Base-by-base conservation (phyloP, 2,329 filamentous ascomycete species). In the Chaetothyriales sp. region DNA sequence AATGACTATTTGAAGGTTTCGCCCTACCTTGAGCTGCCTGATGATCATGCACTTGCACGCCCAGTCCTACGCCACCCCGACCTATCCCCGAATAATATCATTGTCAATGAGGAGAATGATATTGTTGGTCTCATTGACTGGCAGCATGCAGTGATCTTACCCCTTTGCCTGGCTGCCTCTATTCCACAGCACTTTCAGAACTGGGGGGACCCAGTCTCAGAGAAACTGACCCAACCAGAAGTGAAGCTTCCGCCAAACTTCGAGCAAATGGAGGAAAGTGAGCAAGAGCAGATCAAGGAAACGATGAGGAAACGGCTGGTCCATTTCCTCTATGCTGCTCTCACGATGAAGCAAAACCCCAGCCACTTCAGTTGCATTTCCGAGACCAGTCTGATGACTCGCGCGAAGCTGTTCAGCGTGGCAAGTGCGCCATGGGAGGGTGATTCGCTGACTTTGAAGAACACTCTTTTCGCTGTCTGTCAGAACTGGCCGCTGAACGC, bases 101-200 rank as follows among this genome's bases (percentile, higher is more conserved):
- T 65, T 22, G 53, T 64, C 1, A 55, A 53, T 18, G 50, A 63
- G 5, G 51, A 62, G 22, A 57, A 60, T 47, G 60, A 63, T 7
- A 64, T 70, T 18, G 59, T 58, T 26, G 52, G 65, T 28, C 52
- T 71, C 1, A 68, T 71, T 42, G 67, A 72, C 52, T 71, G 67
- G 68, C 66, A 71, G 55, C 62, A 70, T 54, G 58, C 57, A 43
- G 43, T 60, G 2, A 56, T 63, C 26, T 62, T 69, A 15, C 68
- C 66, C 5, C 62, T 64, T 8, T 64, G 66, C 47, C 59, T 69
- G 5, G 58, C 61, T 12, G 61, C 64, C 36, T 64, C 64, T 2
- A 67, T 72, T 45, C 68, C 68, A 20, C 58, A 59, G 8, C 55
- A 55, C 22, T 66, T 71, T 53, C 62, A 69, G 52, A 70, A 71